phyloP scores from a whole-genome alignment of 2,329 filamentous ascomycete genomes.

The Diaporthe nobilis region DNA sequence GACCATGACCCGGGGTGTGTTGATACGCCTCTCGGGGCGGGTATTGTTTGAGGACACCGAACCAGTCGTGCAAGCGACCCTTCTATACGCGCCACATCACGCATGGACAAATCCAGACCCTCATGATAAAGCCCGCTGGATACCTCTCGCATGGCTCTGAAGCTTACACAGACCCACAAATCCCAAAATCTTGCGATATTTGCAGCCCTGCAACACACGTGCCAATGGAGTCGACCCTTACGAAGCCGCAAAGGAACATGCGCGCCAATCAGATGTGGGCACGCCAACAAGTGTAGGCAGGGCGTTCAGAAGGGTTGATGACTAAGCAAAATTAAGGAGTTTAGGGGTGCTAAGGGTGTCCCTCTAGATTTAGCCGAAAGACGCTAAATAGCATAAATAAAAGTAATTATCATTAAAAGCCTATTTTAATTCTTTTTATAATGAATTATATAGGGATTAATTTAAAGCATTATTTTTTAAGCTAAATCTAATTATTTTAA shows the following conservation, averaged over 20 bases:
- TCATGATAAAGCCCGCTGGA: neutral
- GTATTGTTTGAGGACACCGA: constrained; percentile 2
- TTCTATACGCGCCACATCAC: constrained; percentile 21
- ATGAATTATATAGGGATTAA: no score
- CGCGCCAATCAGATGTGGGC: constrained; percentile 26
- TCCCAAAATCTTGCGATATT: constrained; percentile 16
- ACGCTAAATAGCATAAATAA: no score
- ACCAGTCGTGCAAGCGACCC: neutral
- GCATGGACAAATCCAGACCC: constrained; percentile 12
- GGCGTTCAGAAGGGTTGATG: no score
- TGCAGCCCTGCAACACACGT: constrained; percentile 12
- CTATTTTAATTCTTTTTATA: no score
- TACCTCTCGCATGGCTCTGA: neutral
- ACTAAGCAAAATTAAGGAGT: no score
- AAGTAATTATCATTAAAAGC: no score
- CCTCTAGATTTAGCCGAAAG: no score
- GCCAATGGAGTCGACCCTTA: neutral
- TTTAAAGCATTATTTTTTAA: no score
- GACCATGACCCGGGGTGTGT: neutral
- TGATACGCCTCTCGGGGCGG: constrained; percentile 9
- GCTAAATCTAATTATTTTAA: no score
- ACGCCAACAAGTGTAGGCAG: neutral
- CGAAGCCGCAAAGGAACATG: neutral
- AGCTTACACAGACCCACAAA: constrained; percentile 4
- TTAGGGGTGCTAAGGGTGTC: no score